Conservation (phyloP, 257 asterid species). For the Cruciata laevipes region DNA sequence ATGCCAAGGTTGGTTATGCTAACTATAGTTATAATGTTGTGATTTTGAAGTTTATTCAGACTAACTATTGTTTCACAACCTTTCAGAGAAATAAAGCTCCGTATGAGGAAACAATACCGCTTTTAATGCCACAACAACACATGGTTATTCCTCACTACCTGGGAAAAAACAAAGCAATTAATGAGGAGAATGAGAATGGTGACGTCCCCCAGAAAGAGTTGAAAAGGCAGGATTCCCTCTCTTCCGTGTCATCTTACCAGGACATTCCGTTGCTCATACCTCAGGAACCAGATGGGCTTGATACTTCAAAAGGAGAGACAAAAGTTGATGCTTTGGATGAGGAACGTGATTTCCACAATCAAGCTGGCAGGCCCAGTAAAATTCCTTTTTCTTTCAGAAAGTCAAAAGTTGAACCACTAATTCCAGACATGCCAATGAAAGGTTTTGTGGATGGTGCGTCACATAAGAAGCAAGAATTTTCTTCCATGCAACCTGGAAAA, state of each 20-base stretch:
- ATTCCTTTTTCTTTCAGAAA: constrained; percentile 17
- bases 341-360: constrained; percentile 20
- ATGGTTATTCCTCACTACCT: constrained; percentile 97
- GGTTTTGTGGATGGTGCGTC: constrained; percentile 9
- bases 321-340: constrained; percentile 16
- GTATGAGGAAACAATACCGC: constrained; percentile 72
- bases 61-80: background rate
- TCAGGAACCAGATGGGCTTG: constrained; percentile 54
- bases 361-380: constrained; percentile 22
- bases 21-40: background rate
- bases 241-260: constrained; percentile 60
- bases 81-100: constrained; percentile 87
- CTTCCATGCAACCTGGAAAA: constrained; percentile 19
- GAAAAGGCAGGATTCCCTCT: constrained; percentile 41
- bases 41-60: background rate
- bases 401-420: constrained; percentile 19
- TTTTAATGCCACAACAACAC: constrained; percentile 94
- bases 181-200: constrained; percentile 32
- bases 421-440: constrained; percentile 19
- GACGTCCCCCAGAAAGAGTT: constrained; percentile 27
- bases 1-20: constrained; percentile 67
- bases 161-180: constrained; percentile 61
- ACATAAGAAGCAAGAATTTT: background rate
- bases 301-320: constrained; percentile 14
- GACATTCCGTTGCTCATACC: constrained; percentile 88